Conservation (phyloP, 116 monocot genomes). For the Papilionanthe hybrid region DNA sequence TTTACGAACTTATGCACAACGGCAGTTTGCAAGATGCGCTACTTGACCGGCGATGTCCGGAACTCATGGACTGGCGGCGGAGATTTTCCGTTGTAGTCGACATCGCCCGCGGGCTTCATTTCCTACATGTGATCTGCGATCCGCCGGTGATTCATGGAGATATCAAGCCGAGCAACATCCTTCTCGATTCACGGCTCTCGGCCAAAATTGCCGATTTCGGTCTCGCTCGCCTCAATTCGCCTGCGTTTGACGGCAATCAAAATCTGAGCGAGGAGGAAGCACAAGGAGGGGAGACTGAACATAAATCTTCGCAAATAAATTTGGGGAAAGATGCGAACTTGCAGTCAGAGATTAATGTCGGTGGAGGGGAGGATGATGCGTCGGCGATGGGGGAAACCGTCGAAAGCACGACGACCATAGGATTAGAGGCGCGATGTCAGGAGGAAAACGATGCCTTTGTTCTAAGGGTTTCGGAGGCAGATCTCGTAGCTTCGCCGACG, state of each 20-base stretch:
- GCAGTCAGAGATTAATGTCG: slow-evolving; percentile 7
- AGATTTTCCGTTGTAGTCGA: slow-evolving; percentile 62
- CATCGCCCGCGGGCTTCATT: slow-evolving; percentile 68
- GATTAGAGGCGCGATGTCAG: slow-evolving; percentile 9
- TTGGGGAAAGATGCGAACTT: background rate
- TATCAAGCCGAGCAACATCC: slow-evolving; percentile 91
- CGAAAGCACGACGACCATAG: slow-evolving; percentile 27
- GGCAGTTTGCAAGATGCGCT: slow-evolving; percentile 94
- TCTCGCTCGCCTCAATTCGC: slow-evolving; percentile 46
- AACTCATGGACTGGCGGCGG: slow-evolving; percentile 63
- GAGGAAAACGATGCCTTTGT: slow-evolving; percentile 30
- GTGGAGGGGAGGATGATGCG: slow-evolving; percentile 36
- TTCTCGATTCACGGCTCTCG: slow-evolving; percentile 59
- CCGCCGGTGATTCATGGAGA: slow-evolving; percentile 94
- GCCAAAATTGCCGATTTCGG: slow-evolving; percentile 86
- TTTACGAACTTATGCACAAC: slow-evolving; percentile 92
- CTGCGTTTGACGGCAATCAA: background rate
- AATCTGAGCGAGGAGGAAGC: slow-evolving; percentile 12
- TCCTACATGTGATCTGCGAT: slow-evolving; percentile 62
- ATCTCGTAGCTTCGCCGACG: slow-evolving; percentile 16
- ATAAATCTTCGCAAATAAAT: slow-evolving; percentile 1
- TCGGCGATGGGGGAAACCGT: slow-evolving; percentile 37
- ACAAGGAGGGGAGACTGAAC: slow-evolving; percentile 5
- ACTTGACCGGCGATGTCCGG: slow-evolving; percentile 55
- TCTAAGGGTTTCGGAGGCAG: slow-evolving; percentile 10